Evolutionary conservation across 163 green algal genomes (phyloP).

Genomic region (Trebouxia gelatinosa): DNA sequence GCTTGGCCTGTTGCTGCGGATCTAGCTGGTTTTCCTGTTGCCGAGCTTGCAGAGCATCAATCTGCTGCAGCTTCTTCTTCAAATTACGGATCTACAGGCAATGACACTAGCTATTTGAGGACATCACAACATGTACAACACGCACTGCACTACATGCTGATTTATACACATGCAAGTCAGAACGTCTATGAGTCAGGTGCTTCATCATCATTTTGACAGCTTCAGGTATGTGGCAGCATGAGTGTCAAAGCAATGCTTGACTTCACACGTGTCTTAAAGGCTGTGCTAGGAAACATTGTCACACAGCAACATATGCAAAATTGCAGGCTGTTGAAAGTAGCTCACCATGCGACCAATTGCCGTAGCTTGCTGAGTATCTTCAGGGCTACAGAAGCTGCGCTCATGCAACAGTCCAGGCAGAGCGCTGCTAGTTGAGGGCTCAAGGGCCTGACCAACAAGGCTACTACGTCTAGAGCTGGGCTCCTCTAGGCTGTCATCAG

Average conservation of each 20-base stretch:
- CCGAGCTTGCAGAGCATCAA: constrained; percentile 50
- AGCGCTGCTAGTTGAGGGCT: background rate
- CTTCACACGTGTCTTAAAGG: background rate
- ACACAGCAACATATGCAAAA: background rate
- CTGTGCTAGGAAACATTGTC: background rate
- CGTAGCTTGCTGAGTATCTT: constrained; percentile 8
- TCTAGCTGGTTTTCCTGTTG: constrained; percentile 50
- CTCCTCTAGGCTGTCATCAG: background rate
- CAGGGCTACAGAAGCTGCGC: constrained; percentile 24
- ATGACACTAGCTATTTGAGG: too few species aligned
- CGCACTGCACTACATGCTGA: background rate
- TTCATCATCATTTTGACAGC: background rate
- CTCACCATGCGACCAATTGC: background rate
- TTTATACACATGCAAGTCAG: background rate
- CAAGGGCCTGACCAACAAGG: constrained; percentile 3
- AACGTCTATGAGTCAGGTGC: background rate
- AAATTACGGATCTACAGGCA: constrained; percentile 49
- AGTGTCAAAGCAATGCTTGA: background rate
- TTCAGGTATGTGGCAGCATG: background rate
- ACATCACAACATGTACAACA: background rate
- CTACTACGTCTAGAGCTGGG: background rate
- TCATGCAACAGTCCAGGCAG: background rate
- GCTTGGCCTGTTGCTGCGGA: constrained; percentile 73
- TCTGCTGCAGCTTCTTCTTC: constrained; percentile 81
- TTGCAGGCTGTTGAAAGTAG: background rate